phyloP scores from a whole-genome alignment of 345 rosid genomes.

The Trapa bicornis region DNA sequence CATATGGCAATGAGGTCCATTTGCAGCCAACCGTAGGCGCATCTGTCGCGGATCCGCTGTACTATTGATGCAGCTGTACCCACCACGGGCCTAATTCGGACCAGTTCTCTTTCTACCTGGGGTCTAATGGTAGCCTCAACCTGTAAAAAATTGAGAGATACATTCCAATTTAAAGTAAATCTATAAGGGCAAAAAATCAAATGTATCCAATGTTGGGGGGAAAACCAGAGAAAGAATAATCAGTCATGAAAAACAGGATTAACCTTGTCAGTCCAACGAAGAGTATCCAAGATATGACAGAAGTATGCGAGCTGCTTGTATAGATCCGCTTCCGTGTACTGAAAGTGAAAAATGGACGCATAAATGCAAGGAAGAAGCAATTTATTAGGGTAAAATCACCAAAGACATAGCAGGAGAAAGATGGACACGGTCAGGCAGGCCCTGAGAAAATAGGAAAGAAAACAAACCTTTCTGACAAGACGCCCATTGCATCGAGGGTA shows the following conservation, averaged over 20 bases:
- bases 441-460: background rate
- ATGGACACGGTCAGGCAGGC: background rate
- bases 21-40: conserved; percentile 83
- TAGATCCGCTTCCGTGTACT: conserved; percentile 87
- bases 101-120: conserved; percentile 49
- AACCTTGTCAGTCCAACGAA: conserved; percentile 63
- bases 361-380: background rate
- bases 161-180: background rate
- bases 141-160: conserved; percentile 17
- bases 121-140: conserved; percentile 36
- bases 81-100: conserved; percentile 41
- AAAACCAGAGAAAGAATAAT: background rate
- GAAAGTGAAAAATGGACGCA: conserved; percentile 2
- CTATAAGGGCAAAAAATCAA: background rate
- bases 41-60: conserved; percentile 46
- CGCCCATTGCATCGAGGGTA: conserved; percentile 84
- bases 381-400: background rate
- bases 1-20: conserved; percentile 21
- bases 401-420: background rate
- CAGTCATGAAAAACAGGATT: too few species aligned
- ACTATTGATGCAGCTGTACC: conserved; percentile 41
- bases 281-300: conserved; percentile 65
- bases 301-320: conserved; percentile 85
- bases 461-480: conserved; percentile 58
- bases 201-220: background rate